Evolutionary conservation across 768 basidiomycete genomes (phyloP), one percentile per base, ranked within the genome.

Genomic region (Panaeolus papilionaceus): DNA sequence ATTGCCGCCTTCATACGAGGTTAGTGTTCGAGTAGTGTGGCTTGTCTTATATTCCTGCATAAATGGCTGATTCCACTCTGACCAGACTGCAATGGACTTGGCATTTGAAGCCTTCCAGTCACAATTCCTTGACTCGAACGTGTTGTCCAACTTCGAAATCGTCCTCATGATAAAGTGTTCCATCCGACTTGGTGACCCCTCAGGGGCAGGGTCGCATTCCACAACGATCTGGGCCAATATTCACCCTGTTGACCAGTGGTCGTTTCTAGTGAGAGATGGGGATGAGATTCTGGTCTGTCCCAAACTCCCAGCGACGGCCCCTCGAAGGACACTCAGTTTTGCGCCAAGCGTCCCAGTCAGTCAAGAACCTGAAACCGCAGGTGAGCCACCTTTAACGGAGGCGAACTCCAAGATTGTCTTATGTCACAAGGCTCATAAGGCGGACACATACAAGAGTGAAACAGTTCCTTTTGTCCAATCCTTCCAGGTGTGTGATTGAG

Each of bases 221-320:
- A 58, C 54, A 9, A 58, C 54, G n/a, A 58, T 58, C 54, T 58
- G 54, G 54, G 54, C 54, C 14, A 58, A 58, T 18, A 58, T 58
- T 58, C 54, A 58, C 14, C 54, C 54, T 28, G 33, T 58, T 14
- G 54, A 58, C 20, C 54, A 58, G 33, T 58, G 54, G 54, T 28
- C 54, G 16, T 58, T 33, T 33, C 26, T 58, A 4, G 54, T 58
- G 11, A 58, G 54, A 33, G 54, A 58, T 58, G 54, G 54, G 3
- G 54, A 58, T 28, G 54, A 58, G 14, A 58, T 58, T 33, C 16
- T 58, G 28, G 54, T 58, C 28, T 58, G 54, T 58, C 54, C 54
- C 2, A 58, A 58, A 37, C 54, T 58, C 6, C 54, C 54, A 10
- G 20, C 54, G 12, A 49, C 20, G 23, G 47, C 20, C 33, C 54